Conservation (phyloP, 176 grass and related monocot genomes). For the Melocanna baccifera region DNA sequence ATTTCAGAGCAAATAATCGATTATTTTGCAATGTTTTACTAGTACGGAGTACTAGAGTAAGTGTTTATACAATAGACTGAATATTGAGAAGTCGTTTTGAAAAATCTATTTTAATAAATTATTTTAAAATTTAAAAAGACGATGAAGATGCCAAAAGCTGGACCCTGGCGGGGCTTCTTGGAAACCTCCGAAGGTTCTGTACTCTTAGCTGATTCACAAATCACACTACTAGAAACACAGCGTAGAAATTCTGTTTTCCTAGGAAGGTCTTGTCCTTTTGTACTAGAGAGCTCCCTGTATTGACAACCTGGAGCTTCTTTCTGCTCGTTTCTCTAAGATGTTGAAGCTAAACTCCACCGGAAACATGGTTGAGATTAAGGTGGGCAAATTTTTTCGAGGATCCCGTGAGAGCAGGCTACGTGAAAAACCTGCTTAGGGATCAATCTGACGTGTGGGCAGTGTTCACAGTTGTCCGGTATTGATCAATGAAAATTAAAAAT, state of each 20-base stretch:
- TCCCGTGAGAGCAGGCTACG: neutral
- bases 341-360: neutral
- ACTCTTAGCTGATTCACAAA: neutral
- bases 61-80: too few relatives aligned
- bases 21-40: too few relatives aligned
- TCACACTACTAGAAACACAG: neutral
- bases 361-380: neutral
- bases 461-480: neutral
- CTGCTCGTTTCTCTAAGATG: neutral
- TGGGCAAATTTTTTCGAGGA: neutral
- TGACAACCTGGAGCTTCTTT: too few relatives aligned
- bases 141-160: accelerated
- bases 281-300: too few relatives aligned
- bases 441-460: neutral
- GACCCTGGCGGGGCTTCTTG: neutral
- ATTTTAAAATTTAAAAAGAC: too few relatives aligned
- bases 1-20: too few relatives aligned
- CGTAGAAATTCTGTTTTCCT: too few relatives aligned
- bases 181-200: neutral
- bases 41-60: too few relatives aligned
- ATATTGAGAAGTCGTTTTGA: too few relatives aligned
- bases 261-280: too few relatives aligned
- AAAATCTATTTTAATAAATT: too few relatives aligned
- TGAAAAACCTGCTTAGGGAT: neutral
- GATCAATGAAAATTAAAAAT: neutral